These are phyloP conservation scores for Yamadazyma pseudoaaseri DNA, from an alignment of 1,139 yeast species.

Conservation along the genomic window DNA sequence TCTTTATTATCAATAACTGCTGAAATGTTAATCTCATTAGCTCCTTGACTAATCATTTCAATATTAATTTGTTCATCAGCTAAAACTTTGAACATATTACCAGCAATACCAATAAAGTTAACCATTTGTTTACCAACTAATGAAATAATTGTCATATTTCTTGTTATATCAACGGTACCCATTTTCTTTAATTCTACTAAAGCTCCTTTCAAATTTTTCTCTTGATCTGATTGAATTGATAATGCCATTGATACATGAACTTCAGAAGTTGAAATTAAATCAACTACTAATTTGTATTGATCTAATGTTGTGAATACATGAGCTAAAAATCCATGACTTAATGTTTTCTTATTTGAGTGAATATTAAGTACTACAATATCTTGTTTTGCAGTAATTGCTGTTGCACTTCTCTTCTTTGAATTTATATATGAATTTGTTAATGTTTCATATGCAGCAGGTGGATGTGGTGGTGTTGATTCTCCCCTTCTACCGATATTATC, in stretches of 20 bases:
- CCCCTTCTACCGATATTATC: slow-evolving; percentile 84
- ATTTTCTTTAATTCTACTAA: slow-evolving; percentile 71
- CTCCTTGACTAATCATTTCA: slow-evolving; percentile 98
- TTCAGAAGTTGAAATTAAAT: slow-evolving; percentile 93
- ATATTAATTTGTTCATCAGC: slow-evolving; percentile 92
- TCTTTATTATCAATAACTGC: slow-evolving; percentile 88
- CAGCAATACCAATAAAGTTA: slow-evolving; percentile 94
- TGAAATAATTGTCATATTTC: slow-evolving; percentile 86
- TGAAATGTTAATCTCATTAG: slow-evolving; percentile 93
- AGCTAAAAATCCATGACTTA: slow-evolving; percentile 94
- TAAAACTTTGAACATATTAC: slow-evolving; percentile 91
- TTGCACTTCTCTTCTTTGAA: slow-evolving; percentile 73
- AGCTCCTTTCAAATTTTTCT: slow-evolving; percentile 62
- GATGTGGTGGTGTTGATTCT: slow-evolving; percentile 90
- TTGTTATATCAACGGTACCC: slow-evolving; percentile 87
- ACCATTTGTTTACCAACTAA: slow-evolving; percentile 97
- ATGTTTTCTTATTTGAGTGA: slow-evolving; percentile 89
- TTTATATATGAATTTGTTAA: slow-evolving; percentile 45
- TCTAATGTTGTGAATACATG: slow-evolving; percentile 85
- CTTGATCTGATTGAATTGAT: slow-evolving; percentile 67
- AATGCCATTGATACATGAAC: slow-evolving; percentile 98
- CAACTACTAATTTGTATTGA: slow-evolving; percentile 83
- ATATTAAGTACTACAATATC: slow-evolving; percentile 89
- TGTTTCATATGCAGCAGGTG: slow-evolving; percentile 73
- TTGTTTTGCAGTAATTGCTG: slow-evolving; percentile 94